A percentile compares a stretch with the other conserved stretches of the same genome.
Evolutionary conservation across 23 red algal genomes (phyloP).

Genomic region (Rhodosorus marinus): DNA sequence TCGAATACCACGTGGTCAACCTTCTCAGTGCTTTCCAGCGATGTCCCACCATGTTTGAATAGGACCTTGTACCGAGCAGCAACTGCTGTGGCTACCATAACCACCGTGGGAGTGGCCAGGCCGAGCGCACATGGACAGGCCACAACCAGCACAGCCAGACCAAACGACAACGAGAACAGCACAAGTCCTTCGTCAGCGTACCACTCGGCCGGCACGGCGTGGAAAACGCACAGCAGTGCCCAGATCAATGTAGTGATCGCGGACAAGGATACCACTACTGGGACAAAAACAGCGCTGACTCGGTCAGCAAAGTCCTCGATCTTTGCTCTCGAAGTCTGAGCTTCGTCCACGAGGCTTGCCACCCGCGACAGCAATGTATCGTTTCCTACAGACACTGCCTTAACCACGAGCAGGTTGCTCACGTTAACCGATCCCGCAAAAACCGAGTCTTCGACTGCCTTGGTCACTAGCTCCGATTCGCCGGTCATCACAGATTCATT

Average conservation of each 20-base stretch:
- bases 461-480: slow-evolving; percentile 68
- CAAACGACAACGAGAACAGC: slow-evolving; percentile 78
- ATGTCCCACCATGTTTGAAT: slow-evolving; percentile 51
- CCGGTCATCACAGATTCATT: slow-evolving; percentile 93
- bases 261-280: slow-evolving; percentile 37
- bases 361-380: slow-evolving; percentile 72
- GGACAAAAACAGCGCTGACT: slow-evolving; percentile 73
- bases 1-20: slow-evolving; percentile 65
- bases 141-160: slow-evolving; percentile 72
- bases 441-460: slow-evolving; percentile 31
- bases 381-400: slow-evolving; percentile 35
- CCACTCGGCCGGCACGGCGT: slow-evolving; percentile 48
- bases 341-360: slow-evolving; percentile 58
- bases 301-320: slow-evolving; percentile 68
- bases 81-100: slow-evolving; percentile 73
- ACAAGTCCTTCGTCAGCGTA: slow-evolving; percentile 28
- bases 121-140: slow-evolving; percentile 95
- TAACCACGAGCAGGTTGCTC: slow-evolving; percentile 36
- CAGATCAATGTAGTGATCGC: slow-evolving; percentile 39
- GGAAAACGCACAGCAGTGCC: slow-evolving; percentile 18
- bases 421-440: slow-evolving; percentile 63
- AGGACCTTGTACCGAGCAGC: slow-evolving; percentile 33
- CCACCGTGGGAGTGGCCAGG: slow-evolving; percentile 84
- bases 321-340: slow-evolving; percentile 56
- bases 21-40: slow-evolving; percentile 21